phyloP scores from a whole-genome alignment of 2,329 filamentous ascomycete species.

The Colletotrichum lini region DNA sequence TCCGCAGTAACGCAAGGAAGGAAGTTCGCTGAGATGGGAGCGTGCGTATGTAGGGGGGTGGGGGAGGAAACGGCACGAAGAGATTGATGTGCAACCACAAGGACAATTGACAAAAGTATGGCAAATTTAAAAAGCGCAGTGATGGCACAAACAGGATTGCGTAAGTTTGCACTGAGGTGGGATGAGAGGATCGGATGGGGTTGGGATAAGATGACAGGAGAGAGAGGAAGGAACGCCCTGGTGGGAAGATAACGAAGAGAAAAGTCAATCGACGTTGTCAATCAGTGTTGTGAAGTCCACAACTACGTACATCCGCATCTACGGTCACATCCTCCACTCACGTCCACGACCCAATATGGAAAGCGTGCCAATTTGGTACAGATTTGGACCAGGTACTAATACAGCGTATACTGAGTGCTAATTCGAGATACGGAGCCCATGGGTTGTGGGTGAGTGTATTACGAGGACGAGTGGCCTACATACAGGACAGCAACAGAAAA shows the following conservation, averaged over 20 bases:
- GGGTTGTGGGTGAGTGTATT: neutral
- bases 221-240: neutral
- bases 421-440: neutral
- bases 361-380: conserved; percentile 11
- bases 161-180: conserved; percentile 2
- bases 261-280: conserved; percentile 6
- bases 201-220: conserved; percentile 13
- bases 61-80: conserved; percentile 8
- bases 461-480: neutral
- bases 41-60: conserved; percentile 7
- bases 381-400: neutral
- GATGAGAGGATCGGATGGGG: conserved; percentile 13
- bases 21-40: conserved; percentile 1
- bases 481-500: conserved; percentile 10
- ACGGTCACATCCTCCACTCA: conserved; percentile 1
- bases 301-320: conserved; percentile 7
- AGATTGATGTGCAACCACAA: neutral
- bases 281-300: neutral
- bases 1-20: conserved; percentile 14
- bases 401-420: neutral
- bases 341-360: conserved; percentile 10
- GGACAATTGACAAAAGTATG: conserved; percentile 1
- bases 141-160: conserved; percentile 1
- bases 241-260: neutral
- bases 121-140: neutral